Evolutionary conservation across 805 yeast species (phyloP), one percentile per base, ranked within the genome.

Genomic region (Jamesozyma rosinii): DNA sequence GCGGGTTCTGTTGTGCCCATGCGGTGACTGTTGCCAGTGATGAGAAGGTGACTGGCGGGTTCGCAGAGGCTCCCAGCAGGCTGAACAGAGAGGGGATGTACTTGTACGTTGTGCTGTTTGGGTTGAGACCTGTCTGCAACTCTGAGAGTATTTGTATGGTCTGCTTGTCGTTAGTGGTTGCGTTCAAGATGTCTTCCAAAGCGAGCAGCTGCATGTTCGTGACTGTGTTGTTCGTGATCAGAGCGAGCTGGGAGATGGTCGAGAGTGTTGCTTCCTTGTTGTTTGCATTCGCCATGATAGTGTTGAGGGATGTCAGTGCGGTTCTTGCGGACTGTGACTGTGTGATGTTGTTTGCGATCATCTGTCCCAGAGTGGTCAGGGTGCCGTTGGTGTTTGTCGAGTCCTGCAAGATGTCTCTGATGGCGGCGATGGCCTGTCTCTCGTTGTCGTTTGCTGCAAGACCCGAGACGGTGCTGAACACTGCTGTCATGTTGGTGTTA

Each of bases 1-100:
- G 38, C 13, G 55, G 45, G 42, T 59, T 57, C 18, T 49, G 44
- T 37, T 53, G 53, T 9, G 63, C 59, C 58, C 61, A 55, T 18
- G 48, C 43, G 14, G 57, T 53, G 19, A 62, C 46, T 8, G 50
- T 48, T 10, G 46, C 41, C 31, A 60, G 48, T 10, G 58, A 47
- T 6, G 47, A 40, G 29, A 60, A 52, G 3, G 59, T 50, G 8
- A 40, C 45, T 29, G 53, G 39, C 13, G 62, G 51, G 46, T 57
- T 43, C 9, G 42, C 43, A 4, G 65, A 56, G 6, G 54, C 46
- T 31, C 33, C 37, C 19, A 61, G 22, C 37, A 63, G 43, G 3
- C 43, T 24, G 44, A 55, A 55, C 26, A 58, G 42, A 5, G 48
- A 45, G 29, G 59, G 57, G 24, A 55, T 40, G 38, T 54, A 54